Base-by-base conservation (phyloP, 2,329 filamentous ascomycete species). In the Trichoderma citrinoviride region DNA sequence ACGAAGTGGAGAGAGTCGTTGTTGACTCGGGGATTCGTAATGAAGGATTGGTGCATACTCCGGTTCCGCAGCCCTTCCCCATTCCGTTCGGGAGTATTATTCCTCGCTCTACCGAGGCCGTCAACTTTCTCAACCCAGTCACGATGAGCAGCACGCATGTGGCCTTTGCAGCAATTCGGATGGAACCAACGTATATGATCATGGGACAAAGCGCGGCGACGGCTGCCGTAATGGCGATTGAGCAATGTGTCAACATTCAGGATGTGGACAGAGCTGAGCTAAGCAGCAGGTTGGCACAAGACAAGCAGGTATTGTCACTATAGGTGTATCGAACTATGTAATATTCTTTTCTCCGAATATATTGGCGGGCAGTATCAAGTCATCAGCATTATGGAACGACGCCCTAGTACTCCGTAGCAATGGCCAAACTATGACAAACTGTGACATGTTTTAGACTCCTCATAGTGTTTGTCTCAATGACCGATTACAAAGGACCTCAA, bases 1-100 rank as follows among this genome's bases (percentile, higher is more conserved):
- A 73, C 53, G 67, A 68, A 21, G 67, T 70, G 17, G 68, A 69
- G 29, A 68, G 71, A 23, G 67, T 72, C 7, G 60, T 72, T 21
- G 67, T 67, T 4, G 67, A 69, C 50, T 66, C 67, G 15, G 47
- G 61, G 6, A 67, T 69, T 21, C 67, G 68, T 53, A 71, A 71
- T 55, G 70, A 73, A 46, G 69, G 70, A 14, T 67, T 69, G 33
- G 67, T 72, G 43, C 53, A 65, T 10, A 46, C 17, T 17, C 61
- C 50, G 17, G 66, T 65, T 21, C n/a, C 23, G 14, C 41, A 41
- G 15, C 65, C 66, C 15, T 53, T 67, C 44, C 57, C 56, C 23
- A 53, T 65, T 62, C 49, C 60, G 49, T 61, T 61, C 14, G 37
- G 41, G 29, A 56, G 60, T 14, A 63, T 68, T 19, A 41, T 68